phyloP scores from a whole-genome alignment of 1,139 yeast species.

The Zygoascus hellenicus region DNA sequence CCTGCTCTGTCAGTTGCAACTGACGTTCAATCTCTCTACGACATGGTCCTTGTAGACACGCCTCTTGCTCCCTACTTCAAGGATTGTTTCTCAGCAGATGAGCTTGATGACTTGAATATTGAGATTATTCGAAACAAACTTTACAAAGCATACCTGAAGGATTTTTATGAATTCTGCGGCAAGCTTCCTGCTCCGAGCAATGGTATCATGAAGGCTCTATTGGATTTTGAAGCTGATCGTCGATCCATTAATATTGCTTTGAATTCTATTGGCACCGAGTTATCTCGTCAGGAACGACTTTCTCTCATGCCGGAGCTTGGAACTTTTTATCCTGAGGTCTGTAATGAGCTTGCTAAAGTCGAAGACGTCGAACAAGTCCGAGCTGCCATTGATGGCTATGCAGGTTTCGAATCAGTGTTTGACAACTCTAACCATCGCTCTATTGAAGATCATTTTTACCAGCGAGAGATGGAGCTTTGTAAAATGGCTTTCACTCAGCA shows the following conservation, averaged over 20 bases:
- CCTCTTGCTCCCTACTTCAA: slow-evolving; percentile 96
- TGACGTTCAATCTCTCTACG: slow-evolving; percentile 85
- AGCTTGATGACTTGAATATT: slow-evolving; percentile 89
- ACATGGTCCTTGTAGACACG: slow-evolving; percentile 92
- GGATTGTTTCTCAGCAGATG: slow-evolving; percentile 86
- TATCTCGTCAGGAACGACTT: slow-evolving; percentile 63
- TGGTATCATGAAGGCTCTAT: slow-evolving; percentile 70
- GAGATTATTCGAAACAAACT: slow-evolving; percentile 90
- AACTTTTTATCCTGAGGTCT: slow-evolving; percentile 68
- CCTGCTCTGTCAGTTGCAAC: slow-evolving; percentile 94
- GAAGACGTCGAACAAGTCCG: slow-evolving; percentile 86
- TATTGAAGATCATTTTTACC: slow-evolving; percentile 90
- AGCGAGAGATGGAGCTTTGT: slow-evolving; percentile 86
- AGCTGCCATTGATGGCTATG: slow-evolving; percentile 62
- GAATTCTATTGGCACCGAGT: slow-evolving; percentile 80
- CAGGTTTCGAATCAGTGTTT: slow-evolving; percentile 62
- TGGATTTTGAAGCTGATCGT: slow-evolving; percentile 92
- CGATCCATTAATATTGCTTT: slow-evolving; percentile 86
- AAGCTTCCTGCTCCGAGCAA: slow-evolving; percentile 69
- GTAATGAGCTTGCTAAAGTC: slow-evolving; percentile 61
- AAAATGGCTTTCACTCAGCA: slow-evolving; percentile 94
- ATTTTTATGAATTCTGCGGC: slow-evolving; percentile 63
- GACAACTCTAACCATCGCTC: slow-evolving; percentile 55
- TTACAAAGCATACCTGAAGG: slow-evolving; percentile 89
- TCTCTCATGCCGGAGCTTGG: slow-evolving; percentile 78